These are phyloP conservation scores for Spathaspora sp. DNA, from an alignment of 1,139 yeast species.

Conservation along the genomic window DNA sequence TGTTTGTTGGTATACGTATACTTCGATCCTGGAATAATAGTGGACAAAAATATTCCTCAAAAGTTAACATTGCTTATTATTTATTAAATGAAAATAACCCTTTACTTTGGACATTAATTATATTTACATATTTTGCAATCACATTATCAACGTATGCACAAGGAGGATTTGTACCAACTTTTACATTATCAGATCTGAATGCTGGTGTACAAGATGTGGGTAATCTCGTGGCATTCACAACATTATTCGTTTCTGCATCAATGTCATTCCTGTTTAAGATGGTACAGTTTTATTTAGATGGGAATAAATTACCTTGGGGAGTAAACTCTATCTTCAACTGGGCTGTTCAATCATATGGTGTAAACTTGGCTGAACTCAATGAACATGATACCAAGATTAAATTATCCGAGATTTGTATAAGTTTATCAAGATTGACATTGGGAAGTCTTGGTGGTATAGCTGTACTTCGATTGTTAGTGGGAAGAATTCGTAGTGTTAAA, in stretches of 20 bases:
- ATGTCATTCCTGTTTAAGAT: conserved; percentile 58
- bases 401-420: conserved; percentile 26
- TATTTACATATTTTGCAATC: conserved; percentile 35
- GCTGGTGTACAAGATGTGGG: conserved; percentile 19
- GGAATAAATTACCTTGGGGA: conserved; percentile 46
- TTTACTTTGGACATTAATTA: conserved; percentile 51
- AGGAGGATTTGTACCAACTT: conserved; percentile 21
- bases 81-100: conserved; percentile 31
- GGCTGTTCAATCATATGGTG: conserved; percentile 26
- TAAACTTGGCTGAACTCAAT: conserved; percentile 6
- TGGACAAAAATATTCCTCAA: conserved; percentile 72
- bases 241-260: conserved; percentile 37
- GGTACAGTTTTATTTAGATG: conserved; percentile 54
- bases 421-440: conserved; percentile 29
- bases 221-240: conserved; percentile 34
- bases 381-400: conserved; percentile 22
- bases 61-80: conserved; percentile 47
- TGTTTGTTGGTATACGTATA: conserved; percentile 51
- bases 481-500: conserved; percentile 23
- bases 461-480: conserved; percentile 25
- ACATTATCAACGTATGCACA: conserved; percentile 27
- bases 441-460: conserved; percentile 20
- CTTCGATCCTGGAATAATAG: conserved; percentile 87
- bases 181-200: background rate
- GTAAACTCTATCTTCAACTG: conserved; percentile 17